A percentile compares a stretch with the other conserved stretches of the same genome.
Conservation (phyloP, 1,284 basidiomycete species). For the Moesziomyces parantarcticus region DNA sequence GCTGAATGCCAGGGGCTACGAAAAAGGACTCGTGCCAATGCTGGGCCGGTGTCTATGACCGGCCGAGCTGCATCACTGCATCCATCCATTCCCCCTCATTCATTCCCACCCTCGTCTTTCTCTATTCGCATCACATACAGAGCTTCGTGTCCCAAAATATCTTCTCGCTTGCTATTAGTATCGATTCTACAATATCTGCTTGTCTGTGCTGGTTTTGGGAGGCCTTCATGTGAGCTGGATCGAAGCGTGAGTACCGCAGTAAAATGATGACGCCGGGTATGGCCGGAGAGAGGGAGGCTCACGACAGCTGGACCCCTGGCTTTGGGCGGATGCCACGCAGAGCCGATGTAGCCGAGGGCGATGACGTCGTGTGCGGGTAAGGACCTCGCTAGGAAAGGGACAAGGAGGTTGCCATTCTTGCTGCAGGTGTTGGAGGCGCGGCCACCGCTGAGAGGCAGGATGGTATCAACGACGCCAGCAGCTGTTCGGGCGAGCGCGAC, state of each 20-base stretch:
- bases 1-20: neutral
- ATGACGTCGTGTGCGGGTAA: neutral
- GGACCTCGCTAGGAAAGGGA: too few species aligned
- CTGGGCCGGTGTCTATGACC: neutral
- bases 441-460: too few species aligned
- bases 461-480: neutral
- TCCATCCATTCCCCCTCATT: slow-evolving; percentile 13
- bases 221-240: neutral
- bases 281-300: too few species aligned
- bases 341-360: neutral
- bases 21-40: neutral
- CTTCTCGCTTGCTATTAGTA: slow-evolving; percentile 32
- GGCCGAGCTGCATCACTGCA: slow-evolving; percentile 8
- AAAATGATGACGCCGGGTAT: too few species aligned
- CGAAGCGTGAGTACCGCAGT: too few species aligned
- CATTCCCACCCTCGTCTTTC: slow-evolving; percentile 12
- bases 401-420: too few species aligned
- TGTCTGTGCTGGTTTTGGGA: neutral
- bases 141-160: slow-evolving; percentile 3
- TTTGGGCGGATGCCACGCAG: too few species aligned
- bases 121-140: slow-evolving; percentile 27
- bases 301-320: too few species aligned
- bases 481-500: neutral
- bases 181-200: neutral
- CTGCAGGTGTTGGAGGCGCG: neutral